A percentile compares a stretch with the other conserved stretches of the same genome.
These are phyloP conservation scores for Sporodiniella umbellata DNA, from an alignment of 371 early-diverging fungal genomes.

Conservation along the genomic window DNA sequence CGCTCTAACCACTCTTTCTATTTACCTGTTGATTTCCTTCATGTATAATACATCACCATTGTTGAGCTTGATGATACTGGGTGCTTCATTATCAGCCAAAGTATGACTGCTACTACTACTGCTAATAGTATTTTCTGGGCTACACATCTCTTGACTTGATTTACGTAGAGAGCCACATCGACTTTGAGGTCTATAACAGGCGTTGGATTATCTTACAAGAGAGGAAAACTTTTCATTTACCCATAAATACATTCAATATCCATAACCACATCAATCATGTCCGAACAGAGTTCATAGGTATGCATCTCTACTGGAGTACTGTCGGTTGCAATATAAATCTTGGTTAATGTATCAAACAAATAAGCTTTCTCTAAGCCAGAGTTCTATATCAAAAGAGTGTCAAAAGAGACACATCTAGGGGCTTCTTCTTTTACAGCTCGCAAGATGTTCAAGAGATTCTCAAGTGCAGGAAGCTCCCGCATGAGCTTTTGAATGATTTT, in stretches of 20 bases:
- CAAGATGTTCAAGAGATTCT: constrained; percentile 89
- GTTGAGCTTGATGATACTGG: constrained; percentile 68
- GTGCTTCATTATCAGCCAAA: too few relatives aligned
- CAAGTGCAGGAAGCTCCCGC: constrained; percentile 82
- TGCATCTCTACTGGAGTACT: constrained; percentile 92
- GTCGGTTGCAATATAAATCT: constrained; percentile 94
- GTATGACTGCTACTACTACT: too few relatives aligned
- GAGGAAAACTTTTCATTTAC: constrained; percentile 40
- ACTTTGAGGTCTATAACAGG: too few relatives aligned
- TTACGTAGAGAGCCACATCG: too few relatives aligned
- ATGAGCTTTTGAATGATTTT: constrained; percentile 93
- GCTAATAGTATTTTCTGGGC: constrained; percentile 18
- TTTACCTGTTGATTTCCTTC: constrained; percentile 72
- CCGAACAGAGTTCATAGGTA: constrained; percentile 88
- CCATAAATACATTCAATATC: constrained; percentile 83
- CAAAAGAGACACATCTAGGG: too few relatives aligned
- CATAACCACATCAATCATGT: constrained; percentile 93
- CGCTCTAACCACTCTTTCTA: neutral
- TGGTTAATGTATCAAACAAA: constrained; percentile 85
- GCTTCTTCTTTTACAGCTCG: constrained; percentile 69
- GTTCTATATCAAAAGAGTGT: too few relatives aligned
- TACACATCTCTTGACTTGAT: neutral
- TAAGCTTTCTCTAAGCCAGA: constrained; percentile 95
- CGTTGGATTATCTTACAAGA: neutral
- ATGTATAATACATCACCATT: constrained; percentile 83